Evolutionary conservation across 2,329 filamentous ascomycete genomes (phyloP).

Genomic region (Colletotrichum chrysophilum): DNA sequence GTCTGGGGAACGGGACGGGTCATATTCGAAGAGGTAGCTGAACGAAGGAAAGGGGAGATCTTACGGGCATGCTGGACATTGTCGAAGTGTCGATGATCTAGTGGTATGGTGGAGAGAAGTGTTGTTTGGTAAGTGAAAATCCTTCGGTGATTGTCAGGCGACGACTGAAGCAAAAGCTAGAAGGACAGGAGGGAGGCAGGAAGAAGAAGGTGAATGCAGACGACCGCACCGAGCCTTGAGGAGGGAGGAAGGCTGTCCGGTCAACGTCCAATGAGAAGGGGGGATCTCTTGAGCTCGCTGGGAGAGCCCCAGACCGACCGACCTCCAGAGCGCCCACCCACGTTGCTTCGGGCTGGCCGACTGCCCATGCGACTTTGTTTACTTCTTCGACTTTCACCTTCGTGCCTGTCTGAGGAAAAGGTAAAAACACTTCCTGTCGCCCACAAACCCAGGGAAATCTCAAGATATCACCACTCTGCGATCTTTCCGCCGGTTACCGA

Average conservation of each 20-base stretch:
- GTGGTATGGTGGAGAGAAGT: too few species aligned
- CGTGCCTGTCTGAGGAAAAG: accelerated
- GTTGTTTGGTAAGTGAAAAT: not conserved
- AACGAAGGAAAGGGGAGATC: not conserved
- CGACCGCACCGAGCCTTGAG: not conserved
- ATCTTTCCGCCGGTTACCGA: too few species aligned
- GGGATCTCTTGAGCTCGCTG: not conserved
- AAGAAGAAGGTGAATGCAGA: not conserved
- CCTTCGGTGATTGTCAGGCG: not conserved
- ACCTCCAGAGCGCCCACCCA: not conserved
- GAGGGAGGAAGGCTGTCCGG: not conserved
- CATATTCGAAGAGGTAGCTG: not conserved
- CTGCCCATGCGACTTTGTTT: not conserved
- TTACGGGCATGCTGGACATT: not conserved
- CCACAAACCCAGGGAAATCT: not conserved
- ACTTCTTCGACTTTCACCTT: not conserved
- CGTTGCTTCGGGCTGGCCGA: not conserved
- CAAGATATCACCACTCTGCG: not conserved
- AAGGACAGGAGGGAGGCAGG: not conserved
- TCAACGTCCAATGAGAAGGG: not conserved
- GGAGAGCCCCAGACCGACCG: not conserved
- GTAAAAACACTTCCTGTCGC: not conserved
- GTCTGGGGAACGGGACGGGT: not conserved
- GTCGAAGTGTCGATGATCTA: not conserved
- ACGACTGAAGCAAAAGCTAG: not conserved